phyloP scores from a whole-genome alignment of 306 rosid species.

The Cucurbita ficifolia region DNA sequence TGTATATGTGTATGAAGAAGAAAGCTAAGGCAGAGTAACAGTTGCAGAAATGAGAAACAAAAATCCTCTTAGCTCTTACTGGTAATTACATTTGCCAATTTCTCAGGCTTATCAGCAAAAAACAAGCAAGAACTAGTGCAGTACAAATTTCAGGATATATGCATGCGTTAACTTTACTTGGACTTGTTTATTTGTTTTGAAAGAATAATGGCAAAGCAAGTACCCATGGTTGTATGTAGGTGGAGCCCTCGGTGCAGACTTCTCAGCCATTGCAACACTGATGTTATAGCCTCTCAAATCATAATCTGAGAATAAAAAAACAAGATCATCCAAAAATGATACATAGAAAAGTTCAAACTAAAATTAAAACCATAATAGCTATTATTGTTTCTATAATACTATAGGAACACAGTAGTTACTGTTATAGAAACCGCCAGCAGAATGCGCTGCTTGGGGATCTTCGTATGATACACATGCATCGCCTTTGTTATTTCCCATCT shows the following conservation, averaged over 20 bases:
- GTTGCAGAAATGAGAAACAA: background rate
- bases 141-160: background rate
- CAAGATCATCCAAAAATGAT: background rate
- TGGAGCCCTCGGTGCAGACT: constrained; percentile 80
- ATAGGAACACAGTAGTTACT: constrained; percentile 24
- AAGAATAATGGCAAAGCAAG: background rate
- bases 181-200: background rate
- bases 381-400: background rate
- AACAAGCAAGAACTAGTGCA: background rate
- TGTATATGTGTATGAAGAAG: background rate
- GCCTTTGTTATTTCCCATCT: constrained; percentile 82
- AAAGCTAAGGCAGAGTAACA: background rate
- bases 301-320: constrained; percentile 37
- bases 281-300: constrained; percentile 80
- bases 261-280: constrained; percentile 87
- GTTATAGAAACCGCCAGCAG: constrained; percentile 84
- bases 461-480: constrained; percentile 88
- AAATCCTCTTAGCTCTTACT: background rate
- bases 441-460: constrained; percentile 93
- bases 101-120: background rate
- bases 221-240: constrained; percentile 66
- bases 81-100: background rate
- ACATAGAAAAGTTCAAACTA: background rate
- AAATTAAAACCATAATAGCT: background rate
- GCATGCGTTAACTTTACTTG: background rate